Conservation (phyloP, 2,329 filamentous ascomycete genomes). For the Xylaria sp. region DNA sequence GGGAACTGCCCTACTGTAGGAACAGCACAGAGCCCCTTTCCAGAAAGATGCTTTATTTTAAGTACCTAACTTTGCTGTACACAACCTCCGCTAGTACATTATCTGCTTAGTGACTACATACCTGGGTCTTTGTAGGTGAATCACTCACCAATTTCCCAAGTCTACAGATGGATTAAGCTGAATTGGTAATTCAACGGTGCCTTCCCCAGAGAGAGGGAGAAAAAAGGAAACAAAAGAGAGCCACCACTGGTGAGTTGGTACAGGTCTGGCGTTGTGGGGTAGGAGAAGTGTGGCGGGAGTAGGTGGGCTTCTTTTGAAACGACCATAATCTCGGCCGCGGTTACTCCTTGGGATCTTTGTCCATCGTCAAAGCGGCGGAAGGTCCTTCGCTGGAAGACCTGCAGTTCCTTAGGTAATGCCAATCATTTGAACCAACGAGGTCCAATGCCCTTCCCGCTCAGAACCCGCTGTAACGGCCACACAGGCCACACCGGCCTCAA, state of each 20-base stretch:
- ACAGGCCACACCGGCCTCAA: not conserved
- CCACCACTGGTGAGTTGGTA: constrained; percentile 2
- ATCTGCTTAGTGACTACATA: not conserved
- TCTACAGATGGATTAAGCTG: not conserved
- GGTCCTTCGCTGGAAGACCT: constrained; percentile 12
- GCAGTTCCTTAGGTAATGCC: constrained; percentile 14
- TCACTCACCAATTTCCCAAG: not conserved
- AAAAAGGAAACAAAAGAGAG: not conserved
- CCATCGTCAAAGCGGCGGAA: not conserved
- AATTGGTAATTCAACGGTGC: not conserved
- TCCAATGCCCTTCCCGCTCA: constrained; percentile 8
- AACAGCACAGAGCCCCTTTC: constrained; percentile 23
- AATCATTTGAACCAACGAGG: constrained; percentile 17
- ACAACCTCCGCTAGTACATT: not conserved
- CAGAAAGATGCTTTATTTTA: constrained; percentile 17
- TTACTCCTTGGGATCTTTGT: not conserved
- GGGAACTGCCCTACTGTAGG: constrained; percentile 12
- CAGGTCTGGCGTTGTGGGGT: not conserved
- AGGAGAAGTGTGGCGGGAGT: constrained; percentile 13
- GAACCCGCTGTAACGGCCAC: constrained; percentile 15
- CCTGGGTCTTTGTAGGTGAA: not conserved
- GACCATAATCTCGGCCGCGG: constrained; percentile 37
- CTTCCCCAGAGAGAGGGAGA: not conserved
- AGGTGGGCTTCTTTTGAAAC: constrained; percentile 37
- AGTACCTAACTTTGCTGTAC: not conserved